These are phyloP conservation scores for Carex sylvatica DNA, from an alignment of 202 grass and related monocot species.

Conservation along the genomic window DNA sequence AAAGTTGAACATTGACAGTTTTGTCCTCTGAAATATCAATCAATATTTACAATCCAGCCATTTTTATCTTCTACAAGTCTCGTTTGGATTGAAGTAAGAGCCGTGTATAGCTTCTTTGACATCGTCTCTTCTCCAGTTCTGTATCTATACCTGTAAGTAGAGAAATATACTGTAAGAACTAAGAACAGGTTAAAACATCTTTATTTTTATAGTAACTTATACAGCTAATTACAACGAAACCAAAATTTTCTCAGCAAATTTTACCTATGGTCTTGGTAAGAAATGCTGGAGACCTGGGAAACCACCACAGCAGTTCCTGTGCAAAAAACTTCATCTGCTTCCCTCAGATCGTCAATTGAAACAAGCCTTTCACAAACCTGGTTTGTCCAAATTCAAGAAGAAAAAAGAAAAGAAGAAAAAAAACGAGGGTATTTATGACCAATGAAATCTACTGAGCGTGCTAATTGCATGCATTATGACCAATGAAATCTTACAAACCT, in stretches of 20 bases:
- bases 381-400: background rate
- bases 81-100: conserved; percentile 73
- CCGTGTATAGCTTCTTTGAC: conserved; percentile 50
- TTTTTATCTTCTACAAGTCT: conserved; percentile 64
- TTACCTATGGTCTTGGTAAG: conserved; percentile 61
- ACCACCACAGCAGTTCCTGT: conserved; percentile 79
- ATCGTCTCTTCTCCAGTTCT: conserved; percentile 55
- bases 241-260: background rate
- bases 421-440: background rate
- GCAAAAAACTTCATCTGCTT: conserved; percentile 83
- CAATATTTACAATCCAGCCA: conserved; percentile 64
- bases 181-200: background rate
- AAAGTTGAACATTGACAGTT: background rate
- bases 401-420: too few species aligned
- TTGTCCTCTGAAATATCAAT: conserved; percentile 11
- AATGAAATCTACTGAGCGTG: too few species aligned
- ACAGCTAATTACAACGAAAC: background rate
- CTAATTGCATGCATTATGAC: too few species aligned
- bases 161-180: background rate
- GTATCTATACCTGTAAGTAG: conserved; percentile 45
- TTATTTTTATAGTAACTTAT: background rate
- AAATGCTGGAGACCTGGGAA: conserved; percentile 54
- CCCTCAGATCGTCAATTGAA: conserved; percentile 50
- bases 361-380: conserved; percentile 76
- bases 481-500: too few species aligned